phyloP scores from a whole-genome alignment of 805 yeast species.

The Spencermartinsiella europaea region DNA sequence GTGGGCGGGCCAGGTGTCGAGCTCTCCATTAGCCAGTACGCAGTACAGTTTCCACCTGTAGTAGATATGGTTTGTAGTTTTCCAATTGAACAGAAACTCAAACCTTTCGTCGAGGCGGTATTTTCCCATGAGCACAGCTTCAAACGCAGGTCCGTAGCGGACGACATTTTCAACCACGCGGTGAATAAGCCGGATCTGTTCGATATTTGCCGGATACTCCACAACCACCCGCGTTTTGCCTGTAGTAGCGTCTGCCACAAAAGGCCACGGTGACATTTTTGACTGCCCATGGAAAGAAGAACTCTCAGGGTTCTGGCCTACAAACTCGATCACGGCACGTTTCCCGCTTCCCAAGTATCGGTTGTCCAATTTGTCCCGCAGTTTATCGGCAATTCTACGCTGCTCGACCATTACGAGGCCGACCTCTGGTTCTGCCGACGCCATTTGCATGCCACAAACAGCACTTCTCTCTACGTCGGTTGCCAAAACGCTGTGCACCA shows the following conservation, averaged over 20 bases:
- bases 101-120: slow-evolving; percentile 21
- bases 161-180: slow-evolving; percentile 23
- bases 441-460: no score
- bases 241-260: neutral
- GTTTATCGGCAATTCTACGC: slow-evolving; percentile 7
- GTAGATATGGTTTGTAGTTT: slow-evolving; percentile 19
- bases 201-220: slow-evolving; percentile 4
- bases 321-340: slow-evolving; percentile 3
- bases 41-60: slow-evolving; percentile 25
- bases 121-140: slow-evolving; percentile 21
- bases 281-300: neutral
- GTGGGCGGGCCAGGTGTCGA: slow-evolving; percentile 3
- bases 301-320: neutral
- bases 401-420: slow-evolving; percentile 1
- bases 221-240: neutral
- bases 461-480: no score
- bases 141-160: slow-evolving; percentile 25
- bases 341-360: slow-evolving; percentile 12
- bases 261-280: neutral
- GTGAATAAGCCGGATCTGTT: slow-evolving; percentile 18
- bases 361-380: slow-evolving; percentile 9
- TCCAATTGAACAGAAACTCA: slow-evolving; percentile 25
- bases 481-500: no score
- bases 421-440: no score
- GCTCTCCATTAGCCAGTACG: slow-evolving; percentile 2